Evolutionary conservation across 345 rosid genomes (phyloP), one percentile per base, ranked within the genome.

Genomic region (Conringia planisiliqua): DNA sequence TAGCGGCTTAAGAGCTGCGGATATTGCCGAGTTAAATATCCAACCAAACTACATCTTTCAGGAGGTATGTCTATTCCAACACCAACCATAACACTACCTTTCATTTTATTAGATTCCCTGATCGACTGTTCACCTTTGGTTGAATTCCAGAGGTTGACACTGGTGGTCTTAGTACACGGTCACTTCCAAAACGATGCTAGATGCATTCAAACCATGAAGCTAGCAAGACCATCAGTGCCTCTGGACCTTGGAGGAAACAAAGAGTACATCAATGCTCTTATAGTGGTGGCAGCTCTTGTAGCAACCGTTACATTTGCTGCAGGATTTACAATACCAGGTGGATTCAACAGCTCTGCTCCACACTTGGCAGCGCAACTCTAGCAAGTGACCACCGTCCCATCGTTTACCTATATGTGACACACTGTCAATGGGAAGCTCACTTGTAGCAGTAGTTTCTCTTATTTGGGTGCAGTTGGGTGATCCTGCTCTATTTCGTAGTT

Each of bases 391-490:
- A 20, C 7, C 26, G 24, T 16, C 68, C 27, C 22, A 22, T 22
- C 10, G 5, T 43, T n/a, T n/a, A n/a, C n/a, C 39, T 43, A 4
- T 44, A 16, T 18, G 44, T 5, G 69, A 64, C 56, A 44, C 24
- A 0, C 1, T 64, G 40, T 56, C 56, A 17, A 46, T 64, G 69
- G 56, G 16, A 44, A 2, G 27, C 14, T 44, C 69, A 3, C 17
- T 64, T 6, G 29, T 35, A 17, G 14, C 69, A 5, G 26, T 64
- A 30, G 7, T 4, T 17, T 1, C 29, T 46, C 69, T 64, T 16
- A 64, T 64, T 17, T 64, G 69, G 69, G 69, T 42, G 0, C 69
- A 64, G 29, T 30, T 46, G 6, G 69, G 56, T 3, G 69, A 64
- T n/a, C 40, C 29, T 16, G 6, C 3, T 2, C 16, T 64, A 2